phyloP scores from a whole-genome alignment of 2,329 filamentous ascomycete genomes.

The Sporothrix mexicana region DNA sequence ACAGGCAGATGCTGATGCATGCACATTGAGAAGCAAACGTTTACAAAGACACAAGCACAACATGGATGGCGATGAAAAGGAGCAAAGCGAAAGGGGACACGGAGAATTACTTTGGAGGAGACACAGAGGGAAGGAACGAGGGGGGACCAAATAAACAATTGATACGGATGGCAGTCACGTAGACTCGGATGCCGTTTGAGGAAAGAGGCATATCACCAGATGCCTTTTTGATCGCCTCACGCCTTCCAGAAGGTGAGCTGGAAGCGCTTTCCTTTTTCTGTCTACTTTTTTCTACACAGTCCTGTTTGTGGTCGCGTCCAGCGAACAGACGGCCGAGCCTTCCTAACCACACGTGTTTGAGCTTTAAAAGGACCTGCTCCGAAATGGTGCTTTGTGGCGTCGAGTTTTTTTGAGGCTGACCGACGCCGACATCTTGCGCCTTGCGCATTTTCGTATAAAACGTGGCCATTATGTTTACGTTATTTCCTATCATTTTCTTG shows the following conservation, averaged over 20 bases:
- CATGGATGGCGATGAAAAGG: background rate
- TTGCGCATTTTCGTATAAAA: too few relatives aligned
- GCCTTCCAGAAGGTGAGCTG: background rate
- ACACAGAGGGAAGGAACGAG: background rate
- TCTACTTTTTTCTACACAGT: background rate
- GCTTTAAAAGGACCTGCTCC: background rate
- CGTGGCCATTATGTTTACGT: too few relatives aligned
- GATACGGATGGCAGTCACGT: background rate
- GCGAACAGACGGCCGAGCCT: background rate
- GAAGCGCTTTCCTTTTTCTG: background rate
- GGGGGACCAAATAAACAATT: constrained; percentile 9
- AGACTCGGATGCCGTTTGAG: background rate
- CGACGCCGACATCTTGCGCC: background rate
- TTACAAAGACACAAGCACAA: background rate
- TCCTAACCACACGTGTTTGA: background rate
- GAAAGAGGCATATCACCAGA: background rate
- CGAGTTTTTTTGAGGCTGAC: background rate
- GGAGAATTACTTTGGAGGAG: background rate
- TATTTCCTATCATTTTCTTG: too few relatives aligned
- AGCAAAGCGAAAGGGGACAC: background rate
- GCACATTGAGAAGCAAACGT: background rate
- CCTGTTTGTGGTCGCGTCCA: background rate
- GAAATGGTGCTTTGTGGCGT: constrained; percentile 3
- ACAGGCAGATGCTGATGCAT: too few relatives aligned
- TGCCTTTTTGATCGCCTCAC: background rate